These are phyloP conservation scores for Cucurbita maxima DNA, from an alignment of 306 rosid species.

Conservation along the genomic window DNA sequence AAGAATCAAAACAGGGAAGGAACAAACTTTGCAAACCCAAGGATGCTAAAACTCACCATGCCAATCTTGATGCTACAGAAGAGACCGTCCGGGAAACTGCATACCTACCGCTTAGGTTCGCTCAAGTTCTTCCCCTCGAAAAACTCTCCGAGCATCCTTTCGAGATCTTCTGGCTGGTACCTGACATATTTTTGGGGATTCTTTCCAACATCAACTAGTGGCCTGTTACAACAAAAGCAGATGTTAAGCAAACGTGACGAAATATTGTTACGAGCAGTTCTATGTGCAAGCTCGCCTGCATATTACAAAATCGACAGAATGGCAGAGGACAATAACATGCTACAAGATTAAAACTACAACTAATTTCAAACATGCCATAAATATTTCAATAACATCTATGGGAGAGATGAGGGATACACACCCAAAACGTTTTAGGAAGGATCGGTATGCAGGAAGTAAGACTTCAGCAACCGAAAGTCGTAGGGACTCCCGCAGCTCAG, in stretches of 20 bases:
- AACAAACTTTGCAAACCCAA: no score
- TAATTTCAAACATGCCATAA: background rate
- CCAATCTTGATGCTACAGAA: background rate
- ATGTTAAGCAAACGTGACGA: background rate
- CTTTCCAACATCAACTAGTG: constrained; percentile 78
- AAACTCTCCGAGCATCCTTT: constrained; percentile 85
- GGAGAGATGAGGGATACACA: constrained; percentile 18
- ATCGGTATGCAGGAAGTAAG: constrained; percentile 82
- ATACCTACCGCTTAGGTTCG: constrained; percentile 44
- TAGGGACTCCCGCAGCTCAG: constrained; percentile 83
- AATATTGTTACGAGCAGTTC: background rate
- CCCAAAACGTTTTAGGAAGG: constrained; percentile 81
- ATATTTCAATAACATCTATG: background rate
- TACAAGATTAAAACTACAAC: background rate
- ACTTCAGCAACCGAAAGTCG: constrained; percentile 93
- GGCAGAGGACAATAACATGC: background rate
- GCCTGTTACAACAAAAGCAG: constrained; percentile 25
- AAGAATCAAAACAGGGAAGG: background rate
- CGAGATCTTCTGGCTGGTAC: constrained; percentile 77
- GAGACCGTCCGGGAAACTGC: background rate
- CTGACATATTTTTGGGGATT: constrained; percentile 72
- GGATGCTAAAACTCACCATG: background rate
- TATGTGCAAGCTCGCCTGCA: background rate
- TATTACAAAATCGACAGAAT: background rate
- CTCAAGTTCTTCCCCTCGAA: constrained; percentile 75